Evolutionary conservation across 2,329 filamentous ascomycete species (phyloP).

Genomic region (Fonsecaea nubica): DNA sequence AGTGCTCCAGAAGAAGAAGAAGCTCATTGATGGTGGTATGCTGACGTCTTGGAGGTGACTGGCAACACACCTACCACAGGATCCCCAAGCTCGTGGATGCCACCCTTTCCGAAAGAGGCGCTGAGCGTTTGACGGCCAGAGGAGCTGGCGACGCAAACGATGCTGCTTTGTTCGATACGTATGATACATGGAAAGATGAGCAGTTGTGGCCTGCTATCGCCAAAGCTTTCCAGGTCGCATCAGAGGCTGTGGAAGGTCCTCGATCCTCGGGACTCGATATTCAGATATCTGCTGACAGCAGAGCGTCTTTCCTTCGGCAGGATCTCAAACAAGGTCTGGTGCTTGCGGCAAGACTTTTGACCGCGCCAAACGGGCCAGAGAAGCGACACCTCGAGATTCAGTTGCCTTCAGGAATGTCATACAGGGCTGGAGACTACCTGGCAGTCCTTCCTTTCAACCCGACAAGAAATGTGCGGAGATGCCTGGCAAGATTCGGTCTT

Average conservation of each 20-base stretch:
- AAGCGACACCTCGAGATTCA: slow-evolving; percentile 71
- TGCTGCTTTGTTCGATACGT: no score
- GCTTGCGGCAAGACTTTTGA: slow-evolving; percentile 47
- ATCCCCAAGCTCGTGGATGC: slow-evolving; percentile 68
- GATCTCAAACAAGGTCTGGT: slow-evolving; percentile 57
- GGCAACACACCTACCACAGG: slow-evolving; percentile 67
- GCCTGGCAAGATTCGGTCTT: slow-evolving; percentile 67
- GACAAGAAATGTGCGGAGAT: slow-evolving; percentile 63
- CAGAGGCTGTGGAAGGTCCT: no score
- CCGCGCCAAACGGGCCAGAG: slow-evolving; percentile 55
- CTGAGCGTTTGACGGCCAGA: slow-evolving; percentile 41
- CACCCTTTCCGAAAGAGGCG: slow-evolving; percentile 59
- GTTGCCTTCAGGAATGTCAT: slow-evolving; percentile 66
- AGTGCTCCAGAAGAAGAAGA: slow-evolving; percentile 1
- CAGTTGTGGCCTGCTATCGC: no score
- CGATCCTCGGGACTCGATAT: no score
- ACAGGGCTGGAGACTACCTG: slow-evolving; percentile 74
- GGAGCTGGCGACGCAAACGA: no score
- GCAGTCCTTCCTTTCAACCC: slow-evolving; percentile 72
- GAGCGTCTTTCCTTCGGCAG: no score
- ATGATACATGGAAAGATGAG: no score
- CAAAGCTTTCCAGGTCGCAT: no score
- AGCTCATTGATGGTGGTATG: no score
- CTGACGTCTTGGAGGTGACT: slow-evolving; percentile 43
- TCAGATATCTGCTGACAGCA: no score